Conservation (phyloP, 345 rosid species). For the Mangifera indica region DNA sequence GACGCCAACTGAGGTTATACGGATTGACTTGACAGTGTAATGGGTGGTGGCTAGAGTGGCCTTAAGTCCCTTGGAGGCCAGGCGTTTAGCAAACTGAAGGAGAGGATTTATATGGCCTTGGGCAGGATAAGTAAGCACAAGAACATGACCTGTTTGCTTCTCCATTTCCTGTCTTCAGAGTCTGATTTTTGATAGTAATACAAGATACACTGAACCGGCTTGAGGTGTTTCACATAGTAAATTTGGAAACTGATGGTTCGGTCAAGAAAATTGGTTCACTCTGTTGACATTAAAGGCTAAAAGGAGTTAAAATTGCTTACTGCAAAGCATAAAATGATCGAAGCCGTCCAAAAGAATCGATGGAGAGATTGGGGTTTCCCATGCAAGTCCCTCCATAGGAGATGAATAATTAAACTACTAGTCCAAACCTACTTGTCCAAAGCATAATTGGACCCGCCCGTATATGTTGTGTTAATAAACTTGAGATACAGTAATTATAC, state of each 20-base stretch:
- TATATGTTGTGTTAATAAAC: no score
- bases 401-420: no score
- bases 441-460: no score
- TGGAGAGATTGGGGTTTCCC: neutral
- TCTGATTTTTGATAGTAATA: neutral
- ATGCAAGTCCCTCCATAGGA: no score
- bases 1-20: conserved; percentile 16
- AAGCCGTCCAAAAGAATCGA: no score
- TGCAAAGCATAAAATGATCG: no score
- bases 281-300: neutral
- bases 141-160: conserved; percentile 26
- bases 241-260: neutral
- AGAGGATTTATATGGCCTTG: conserved; percentile 53
- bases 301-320: neutral
- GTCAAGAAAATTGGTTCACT: neutral
- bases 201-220: neutral
- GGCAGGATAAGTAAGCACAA: conserved; percentile 36
- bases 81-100: conserved; percentile 41
- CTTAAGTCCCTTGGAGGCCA: conserved; percentile 37
- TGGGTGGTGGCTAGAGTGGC: conserved; percentile 39
- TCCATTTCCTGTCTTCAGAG: conserved; percentile 14
- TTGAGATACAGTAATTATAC: no score
- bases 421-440: no score
- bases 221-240: neutral
- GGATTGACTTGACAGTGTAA: conserved; percentile 31